These are phyloP conservation scores for Annona cherimola DNA, from an alignment of 164 flowering plant species.

Conservation along the genomic window DNA sequence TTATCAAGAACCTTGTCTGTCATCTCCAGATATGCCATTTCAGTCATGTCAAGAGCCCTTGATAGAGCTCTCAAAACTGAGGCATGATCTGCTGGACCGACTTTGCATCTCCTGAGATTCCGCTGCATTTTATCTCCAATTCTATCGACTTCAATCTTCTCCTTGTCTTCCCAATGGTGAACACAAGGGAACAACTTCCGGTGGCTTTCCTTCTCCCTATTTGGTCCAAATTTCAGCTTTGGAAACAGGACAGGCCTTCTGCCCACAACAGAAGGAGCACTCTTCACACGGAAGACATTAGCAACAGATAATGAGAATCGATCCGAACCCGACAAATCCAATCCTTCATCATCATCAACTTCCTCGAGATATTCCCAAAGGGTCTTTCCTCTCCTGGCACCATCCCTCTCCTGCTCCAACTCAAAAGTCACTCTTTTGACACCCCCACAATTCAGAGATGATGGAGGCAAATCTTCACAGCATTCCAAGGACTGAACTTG, in stretches of 20 bases:
- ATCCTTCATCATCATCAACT: constrained; percentile 72
- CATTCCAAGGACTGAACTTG: constrained; percentile 8
- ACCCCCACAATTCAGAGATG: constrained; percentile 16
- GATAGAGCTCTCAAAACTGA: constrained; percentile 80
- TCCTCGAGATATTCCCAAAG: constrained; percentile 89
- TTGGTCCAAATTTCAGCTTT: constrained; percentile 65
- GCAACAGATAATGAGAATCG: constrained; percentile 88
- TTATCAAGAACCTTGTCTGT: constrained; percentile 79
- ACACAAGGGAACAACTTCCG: constrained; percentile 67
- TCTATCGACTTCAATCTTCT: constrained; percentile 41
- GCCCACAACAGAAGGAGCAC: constrained; percentile 53
- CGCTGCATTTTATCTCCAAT: constrained; percentile 35
- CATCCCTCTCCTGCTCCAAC: constrained; percentile 34
- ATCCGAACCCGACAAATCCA: constrained; percentile 91
- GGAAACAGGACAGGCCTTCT: constrained; percentile 67
- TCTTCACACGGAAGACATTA: constrained; percentile 63
- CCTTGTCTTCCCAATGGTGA: constrained; percentile 63
- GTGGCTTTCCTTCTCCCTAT: constrained; percentile 53
- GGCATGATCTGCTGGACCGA: constrained; percentile 80
- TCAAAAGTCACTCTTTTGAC: constrained; percentile 69
- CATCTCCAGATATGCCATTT: constrained; percentile 79
- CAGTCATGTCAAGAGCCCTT: constrained; percentile 72
- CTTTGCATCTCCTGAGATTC: constrained; percentile 47
- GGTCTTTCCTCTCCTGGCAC: constrained; percentile 42
- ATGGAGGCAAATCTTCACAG: constrained; percentile 6